Base-by-base conservation (phyloP, 352 stramenopile genomes). In the Globisporangium middletonii region DNA sequence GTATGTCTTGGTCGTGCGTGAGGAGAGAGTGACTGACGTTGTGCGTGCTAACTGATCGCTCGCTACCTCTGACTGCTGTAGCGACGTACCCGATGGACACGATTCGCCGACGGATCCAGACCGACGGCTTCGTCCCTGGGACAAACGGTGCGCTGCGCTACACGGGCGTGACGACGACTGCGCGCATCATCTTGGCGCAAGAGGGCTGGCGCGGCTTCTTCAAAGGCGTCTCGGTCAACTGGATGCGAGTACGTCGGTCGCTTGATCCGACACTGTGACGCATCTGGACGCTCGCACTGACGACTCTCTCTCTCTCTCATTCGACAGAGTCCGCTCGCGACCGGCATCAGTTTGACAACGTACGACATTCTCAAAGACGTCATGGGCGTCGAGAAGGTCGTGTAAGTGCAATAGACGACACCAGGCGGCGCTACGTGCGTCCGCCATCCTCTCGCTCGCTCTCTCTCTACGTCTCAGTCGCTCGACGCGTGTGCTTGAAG, bases 341-440 rank as follows among this genome's bases (percentile, higher is more conserved):
- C 83, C 0, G 83, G 85, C 50, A 94, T 94, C 62, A 94, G 85
- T 65, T 71, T 94, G 27, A 94, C 85, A 45, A 73, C 83, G 27
- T 94, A 94, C 65, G 85, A 94, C 77, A 68, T 94, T 26, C 63
- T 94, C 30, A 94, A 94, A 62, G 85, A 94, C 50, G 56, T 92
- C n/a, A 68, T 94, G 57, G 83, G 77, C 23, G 76, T 94, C 53
- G 83, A 92, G 62, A 88, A 69, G 56, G 62, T 86, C 26, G 66
- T 61, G 42, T 66, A 66, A 55, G 44, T 35, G 42, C 75, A 75
- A 81, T 85, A 80, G 72, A 79, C 67, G 33, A 38, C 33, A 38
- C 3, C 33, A 9, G 11, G 6, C 33, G 33, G 33, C 33, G 33
- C 33, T 9, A 11, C 1, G 6, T 38, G 33, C 33, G 73, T 51